A percentile compares a stretch with the other conserved stretches of the same genome.
These are phyloP conservation scores for Isoetes taiwanensis DNA, from an alignment of 75 land plant genomes.

Conservation along the genomic window DNA sequence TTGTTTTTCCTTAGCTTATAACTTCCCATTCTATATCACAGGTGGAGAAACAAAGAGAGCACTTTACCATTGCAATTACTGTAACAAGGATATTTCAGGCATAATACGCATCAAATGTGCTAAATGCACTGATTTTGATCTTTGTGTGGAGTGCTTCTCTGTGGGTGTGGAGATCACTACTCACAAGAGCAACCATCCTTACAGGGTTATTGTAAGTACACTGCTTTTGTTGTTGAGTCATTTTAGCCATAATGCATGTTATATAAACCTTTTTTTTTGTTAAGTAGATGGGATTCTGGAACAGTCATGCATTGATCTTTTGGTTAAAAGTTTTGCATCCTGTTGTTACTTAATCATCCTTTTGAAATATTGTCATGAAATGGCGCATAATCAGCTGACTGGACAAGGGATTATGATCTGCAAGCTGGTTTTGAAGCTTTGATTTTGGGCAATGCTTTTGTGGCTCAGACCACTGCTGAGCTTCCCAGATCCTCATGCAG, in stretches of 20 bases:
- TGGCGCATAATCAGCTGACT: too few relatives aligned
- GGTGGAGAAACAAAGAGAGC: conserved; percentile 76
- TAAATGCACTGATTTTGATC: conserved; percentile 86
- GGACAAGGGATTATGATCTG: too few relatives aligned
- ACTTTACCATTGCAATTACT: conserved; percentile 89
- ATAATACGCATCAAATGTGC: conserved; percentile 80
- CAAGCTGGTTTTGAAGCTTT: too few relatives aligned
- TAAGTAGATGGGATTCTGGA: background rate
- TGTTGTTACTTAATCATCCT: too few relatives aligned
- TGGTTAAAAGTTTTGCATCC: background rate
- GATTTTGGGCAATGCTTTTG: too few relatives aligned
- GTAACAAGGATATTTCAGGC: conserved; percentile 82
- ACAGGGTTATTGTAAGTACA: conserved; percentile 80
- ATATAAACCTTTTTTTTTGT: background rate
- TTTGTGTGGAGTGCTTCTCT: conserved; percentile 91
- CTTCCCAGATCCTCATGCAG: too few relatives aligned
- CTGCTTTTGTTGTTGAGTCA: background rate
- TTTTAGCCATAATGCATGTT: background rate
- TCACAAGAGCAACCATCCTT: conserved; percentile 79
- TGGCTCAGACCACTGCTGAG: too few relatives aligned
- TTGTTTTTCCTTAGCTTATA: background rate
- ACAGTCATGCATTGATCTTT: background rate
- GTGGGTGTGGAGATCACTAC: conserved; percentile 85
- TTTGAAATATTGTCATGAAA: too few relatives aligned
- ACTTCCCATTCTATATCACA: conserved; percentile 11